Evolutionary conservation across 1,284 basidiomycete genomes (phyloP), one percentile per base, ranked within the genome.

Genomic region (Leccinum subfulvum): DNA sequence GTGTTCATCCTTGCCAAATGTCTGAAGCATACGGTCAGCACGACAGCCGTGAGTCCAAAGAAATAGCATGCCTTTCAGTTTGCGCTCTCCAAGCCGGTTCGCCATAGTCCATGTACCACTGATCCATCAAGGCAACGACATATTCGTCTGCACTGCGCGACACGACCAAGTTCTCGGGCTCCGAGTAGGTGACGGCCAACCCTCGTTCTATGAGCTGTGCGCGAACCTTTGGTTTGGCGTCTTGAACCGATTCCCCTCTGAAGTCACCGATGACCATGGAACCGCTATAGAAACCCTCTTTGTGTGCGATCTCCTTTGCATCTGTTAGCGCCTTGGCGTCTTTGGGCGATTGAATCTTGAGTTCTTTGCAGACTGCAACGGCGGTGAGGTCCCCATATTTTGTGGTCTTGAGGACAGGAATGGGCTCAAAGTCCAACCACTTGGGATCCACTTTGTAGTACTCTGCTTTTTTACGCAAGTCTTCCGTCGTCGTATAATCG

Each of bases 281-380:
- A 44, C 96, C 96, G 73, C 84, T 87, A 79, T 97, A 97, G 83
- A 98, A 98, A 57, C 97, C 97, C 77, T 98, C 97, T 82, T 98
- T 98, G 82, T 99, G 99, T 13, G 95, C 92, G 63, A 97, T 85
- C 72, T 98, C 97, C 80, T 99, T 99, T 60, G 97, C 97, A 76
- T 98, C 96, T 6, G 91, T 89, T 37, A 99, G 86, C 77, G 92
- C 92, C 77, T 95, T 95, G 58, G 83, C 84, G 76, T 99, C 97
- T 78, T 97, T 97, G 74, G 95, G 94, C 9, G 93, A 96, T 73
- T 96, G 91, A 72, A 99, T 95, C 82, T 98, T 98, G 70, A 99
- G 78, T 79, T 94, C 81, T 78, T 94, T 90, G 74, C 95, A 87
- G 57, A 99, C 81, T 13, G 88, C 85, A 16, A 92, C 88, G 10